Conservation (phyloP, 768 basidiomycete genomes). For the Lepiota venenata region DNA sequence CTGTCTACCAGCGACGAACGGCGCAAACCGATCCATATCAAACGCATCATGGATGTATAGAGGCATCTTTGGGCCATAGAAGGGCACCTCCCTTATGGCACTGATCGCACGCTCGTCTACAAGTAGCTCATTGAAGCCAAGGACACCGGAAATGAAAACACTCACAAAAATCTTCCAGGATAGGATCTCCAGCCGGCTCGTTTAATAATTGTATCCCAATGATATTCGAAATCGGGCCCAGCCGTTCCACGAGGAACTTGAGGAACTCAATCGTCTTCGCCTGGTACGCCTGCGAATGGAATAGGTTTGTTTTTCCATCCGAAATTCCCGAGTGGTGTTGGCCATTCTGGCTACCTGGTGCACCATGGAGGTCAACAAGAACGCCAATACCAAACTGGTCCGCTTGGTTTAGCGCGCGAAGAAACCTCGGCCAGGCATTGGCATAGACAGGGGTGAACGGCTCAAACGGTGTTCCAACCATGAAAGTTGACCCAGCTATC, state of each 20-base stretch:
- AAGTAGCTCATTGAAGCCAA: constrained; percentile 7
- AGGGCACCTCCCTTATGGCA: constrained; percentile 38
- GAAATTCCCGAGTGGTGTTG: constrained; percentile 70
- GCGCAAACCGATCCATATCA: constrained; percentile 46
- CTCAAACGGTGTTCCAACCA: constrained; percentile 66
- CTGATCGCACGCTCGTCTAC: constrained; percentile 52
- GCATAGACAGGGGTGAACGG: constrained; percentile 46
- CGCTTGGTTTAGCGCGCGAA: constrained; percentile 61
- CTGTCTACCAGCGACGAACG: constrained; percentile 42
- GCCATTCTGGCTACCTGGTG: constrained; percentile 74
- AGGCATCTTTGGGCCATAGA: constrained; percentile 42
- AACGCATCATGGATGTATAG: constrained; percentile 72
- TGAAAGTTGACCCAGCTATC: constrained; percentile 51
- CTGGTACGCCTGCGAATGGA: constrained; percentile 40
- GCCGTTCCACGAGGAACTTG: constrained; percentile 35
- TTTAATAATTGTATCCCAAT: constrained; percentile 63
- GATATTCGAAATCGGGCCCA: constrained; percentile 46
- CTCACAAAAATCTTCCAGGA: constrained; percentile 44
- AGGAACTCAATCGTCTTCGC: constrained; percentile 52
- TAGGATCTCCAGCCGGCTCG: constrained; percentile 48
- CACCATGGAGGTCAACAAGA: constrained; percentile 65
- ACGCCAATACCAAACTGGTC: constrained; percentile 62
- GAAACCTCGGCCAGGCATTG: constrained; percentile 67
- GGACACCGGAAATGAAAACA: constrained; percentile 9
- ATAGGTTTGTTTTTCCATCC: constrained; percentile 45